phyloP scores from a whole-genome alignment of 768 basidiomycete species.

The Kwoniella pini region DNA sequence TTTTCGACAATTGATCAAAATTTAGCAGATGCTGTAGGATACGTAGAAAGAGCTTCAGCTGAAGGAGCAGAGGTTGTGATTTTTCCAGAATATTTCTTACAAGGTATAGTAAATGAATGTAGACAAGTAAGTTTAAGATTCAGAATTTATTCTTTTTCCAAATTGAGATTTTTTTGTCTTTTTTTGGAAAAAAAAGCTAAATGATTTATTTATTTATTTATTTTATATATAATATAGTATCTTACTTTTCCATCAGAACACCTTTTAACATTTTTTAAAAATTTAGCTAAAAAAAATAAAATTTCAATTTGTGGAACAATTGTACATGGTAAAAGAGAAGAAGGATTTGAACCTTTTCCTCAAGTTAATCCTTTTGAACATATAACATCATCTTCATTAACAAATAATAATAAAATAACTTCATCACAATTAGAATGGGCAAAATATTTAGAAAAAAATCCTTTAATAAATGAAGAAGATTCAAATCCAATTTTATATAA shows the following conservation, averaged over 20 bases:
- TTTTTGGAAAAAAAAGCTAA: too few species aligned
- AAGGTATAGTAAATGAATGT: constrained; percentile 38
- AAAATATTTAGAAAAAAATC: constrained; percentile 25
- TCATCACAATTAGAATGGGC: constrained; percentile 28
- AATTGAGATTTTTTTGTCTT: too few species aligned
- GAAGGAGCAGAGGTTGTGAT: constrained; percentile 40
- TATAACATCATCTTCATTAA: background rate
- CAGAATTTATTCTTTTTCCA: too few species aligned
- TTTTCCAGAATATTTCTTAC: constrained; percentile 51
- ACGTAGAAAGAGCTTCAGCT: constrained; percentile 18
- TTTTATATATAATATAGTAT: constrained; percentile 26
- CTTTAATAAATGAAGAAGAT: constrained; percentile 15
- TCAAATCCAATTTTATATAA: constrained; percentile 31
- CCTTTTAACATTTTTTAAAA: constrained; percentile 21
- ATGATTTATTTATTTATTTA: too few species aligned
- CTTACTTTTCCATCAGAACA: constrained; percentile 35
- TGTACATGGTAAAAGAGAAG: constrained; percentile 23
- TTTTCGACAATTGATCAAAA: constrained; percentile 32
- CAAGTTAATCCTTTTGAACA: constrained; percentile 30
- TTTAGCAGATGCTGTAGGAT: constrained; percentile 12
- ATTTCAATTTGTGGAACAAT: constrained; percentile 44
- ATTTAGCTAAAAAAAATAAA: constrained; percentile 27
- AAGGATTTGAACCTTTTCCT: constrained; percentile 11
- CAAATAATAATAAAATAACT: constrained; percentile 10
- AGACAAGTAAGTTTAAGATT: constrained; percentile 37